phyloP scores from a whole-genome alignment of 2,329 filamentous ascomycete species.

The Dendrostoma leiphaemia region DNA sequence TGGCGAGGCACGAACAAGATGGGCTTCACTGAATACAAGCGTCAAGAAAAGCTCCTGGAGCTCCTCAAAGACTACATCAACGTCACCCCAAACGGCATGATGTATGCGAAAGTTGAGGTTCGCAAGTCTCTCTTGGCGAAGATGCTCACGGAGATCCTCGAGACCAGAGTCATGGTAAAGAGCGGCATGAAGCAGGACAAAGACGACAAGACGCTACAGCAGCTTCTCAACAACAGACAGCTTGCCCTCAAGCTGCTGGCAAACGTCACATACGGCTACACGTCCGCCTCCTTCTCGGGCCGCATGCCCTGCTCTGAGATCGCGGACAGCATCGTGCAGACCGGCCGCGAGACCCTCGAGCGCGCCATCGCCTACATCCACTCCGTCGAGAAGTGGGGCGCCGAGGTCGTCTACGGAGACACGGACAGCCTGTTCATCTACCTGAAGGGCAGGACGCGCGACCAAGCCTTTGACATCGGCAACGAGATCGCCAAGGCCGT shows the following conservation, averaged over 20 bases:
- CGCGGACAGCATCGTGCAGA: slow-evolving; percentile 96
- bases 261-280: slow-evolving; percentile 99
- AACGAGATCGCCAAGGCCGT: slow-evolving; percentile 87
- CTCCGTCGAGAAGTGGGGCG: slow-evolving; percentile 80
- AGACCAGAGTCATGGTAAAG: slow-evolving; percentile 97
- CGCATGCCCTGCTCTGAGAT: slow-evolving; percentile 98
- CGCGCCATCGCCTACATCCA: slow-evolving; percentile 92
- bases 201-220: slow-evolving; percentile 80
- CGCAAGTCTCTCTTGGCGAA: slow-evolving; percentile 90
- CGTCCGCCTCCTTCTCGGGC: slow-evolving; percentile 93
- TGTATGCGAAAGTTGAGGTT: slow-evolving; percentile 84
- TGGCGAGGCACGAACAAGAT: slow-evolving; percentile 95
- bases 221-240: slow-evolving; percentile 88
- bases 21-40: slow-evolving; percentile 85
- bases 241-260: slow-evolving; percentile 92
- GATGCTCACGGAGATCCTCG: slow-evolving; percentile 94
- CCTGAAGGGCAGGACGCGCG: slow-evolving; percentile 80
- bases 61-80: slow-evolving; percentile 84
- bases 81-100: slow-evolving; percentile 92
- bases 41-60: slow-evolving; percentile 71
- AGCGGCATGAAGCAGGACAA: slow-evolving; percentile 93
- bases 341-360: slow-evolving; percentile 89
- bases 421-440: slow-evolving; percentile 94
- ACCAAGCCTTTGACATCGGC: slow-evolving; percentile 89
- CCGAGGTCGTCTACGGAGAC: slow-evolving; percentile 97